These are phyloP conservation scores for Cystoisospora suis DNA, from an alignment of 169 alveolate species.

Conservation along the genomic window DNA sequence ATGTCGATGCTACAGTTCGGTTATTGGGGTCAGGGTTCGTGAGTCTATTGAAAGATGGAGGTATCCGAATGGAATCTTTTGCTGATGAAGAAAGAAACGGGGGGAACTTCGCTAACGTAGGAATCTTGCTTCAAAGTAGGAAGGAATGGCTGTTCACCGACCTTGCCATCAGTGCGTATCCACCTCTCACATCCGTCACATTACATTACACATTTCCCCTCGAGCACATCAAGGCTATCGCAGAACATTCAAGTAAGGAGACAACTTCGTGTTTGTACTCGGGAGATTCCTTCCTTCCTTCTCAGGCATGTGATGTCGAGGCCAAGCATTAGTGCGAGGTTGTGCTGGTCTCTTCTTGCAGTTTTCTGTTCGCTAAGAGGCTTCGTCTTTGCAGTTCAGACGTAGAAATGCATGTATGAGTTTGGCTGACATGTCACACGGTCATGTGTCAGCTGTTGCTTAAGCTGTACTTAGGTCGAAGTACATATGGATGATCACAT, in stretches of 20 bases:
- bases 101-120: constrained; percentile 16
- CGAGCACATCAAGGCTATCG: background rate
- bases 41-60: background rate
- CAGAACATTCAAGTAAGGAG: background rate
- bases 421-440: no score
- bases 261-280: background rate
- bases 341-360: no score
- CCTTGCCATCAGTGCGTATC: constrained; percentile 26
- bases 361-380: no score
- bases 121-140: background rate
- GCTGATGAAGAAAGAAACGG: constrained; percentile 2
- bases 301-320: no score
- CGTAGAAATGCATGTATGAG: no score
- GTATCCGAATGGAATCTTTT: background rate
- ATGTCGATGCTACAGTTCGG: constrained; percentile 3
- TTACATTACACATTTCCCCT: constrained; percentile 26
- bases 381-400: no score
- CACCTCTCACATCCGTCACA: constrained; percentile 17
- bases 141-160: constrained; percentile 14
- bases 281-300: no score
- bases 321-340: no score
- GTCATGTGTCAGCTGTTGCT: no score
- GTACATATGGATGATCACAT: no score
- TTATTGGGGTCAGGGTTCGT: constrained; percentile 5
- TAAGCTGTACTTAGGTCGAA: no score